Conservation (phyloP, 164 flowering plant genomes). For the Liquidambar formosana region DNA sequence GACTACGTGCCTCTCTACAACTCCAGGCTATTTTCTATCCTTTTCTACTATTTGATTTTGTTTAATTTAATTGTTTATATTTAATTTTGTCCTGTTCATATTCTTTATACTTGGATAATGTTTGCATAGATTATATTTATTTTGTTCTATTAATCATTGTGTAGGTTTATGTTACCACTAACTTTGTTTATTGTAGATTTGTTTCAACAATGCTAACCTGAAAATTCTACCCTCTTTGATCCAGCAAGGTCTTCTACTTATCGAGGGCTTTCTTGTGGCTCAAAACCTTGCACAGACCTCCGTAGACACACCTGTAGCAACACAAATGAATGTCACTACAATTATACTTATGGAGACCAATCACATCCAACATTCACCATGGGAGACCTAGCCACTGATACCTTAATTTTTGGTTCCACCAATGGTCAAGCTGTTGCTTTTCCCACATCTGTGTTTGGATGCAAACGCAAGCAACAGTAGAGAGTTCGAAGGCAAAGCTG, state of each 20-base stretch:
- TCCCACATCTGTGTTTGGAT: conserved; percentile 18
- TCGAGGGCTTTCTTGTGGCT: conserved; percentile 17
- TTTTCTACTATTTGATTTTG: no score
- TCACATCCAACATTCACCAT: conserved; percentile 26
- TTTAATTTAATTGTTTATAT: no score
- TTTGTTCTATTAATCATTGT: no score
- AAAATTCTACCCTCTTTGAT: conserved; percentile 29
- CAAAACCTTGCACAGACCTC: conserved; percentile 11
- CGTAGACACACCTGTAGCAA: not conserved
- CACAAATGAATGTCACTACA: conserved; percentile 3
- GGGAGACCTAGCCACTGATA: conserved; percentile 27
- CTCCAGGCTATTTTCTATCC: no score
- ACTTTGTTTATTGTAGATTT: no score
- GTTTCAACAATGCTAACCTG: conserved; percentile 35
- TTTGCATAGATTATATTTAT: no score
- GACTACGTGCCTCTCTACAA: no score
- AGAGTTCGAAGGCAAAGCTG: conserved; percentile 14
- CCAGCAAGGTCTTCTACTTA: conserved; percentile 26
- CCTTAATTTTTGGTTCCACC: conserved; percentile 26
- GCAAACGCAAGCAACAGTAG: conserved; percentile 28
- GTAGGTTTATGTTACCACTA: no score
- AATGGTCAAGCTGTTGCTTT: conserved; percentile 9
- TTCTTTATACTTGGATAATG: no score
- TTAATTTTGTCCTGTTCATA: no score
- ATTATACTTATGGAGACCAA: conserved; percentile 24